Evolutionary conservation across 2,329 filamentous ascomycete genomes (phyloP), one percentile per base, ranked within the genome.

Genomic region (Cladorrhinum sp.): DNA sequence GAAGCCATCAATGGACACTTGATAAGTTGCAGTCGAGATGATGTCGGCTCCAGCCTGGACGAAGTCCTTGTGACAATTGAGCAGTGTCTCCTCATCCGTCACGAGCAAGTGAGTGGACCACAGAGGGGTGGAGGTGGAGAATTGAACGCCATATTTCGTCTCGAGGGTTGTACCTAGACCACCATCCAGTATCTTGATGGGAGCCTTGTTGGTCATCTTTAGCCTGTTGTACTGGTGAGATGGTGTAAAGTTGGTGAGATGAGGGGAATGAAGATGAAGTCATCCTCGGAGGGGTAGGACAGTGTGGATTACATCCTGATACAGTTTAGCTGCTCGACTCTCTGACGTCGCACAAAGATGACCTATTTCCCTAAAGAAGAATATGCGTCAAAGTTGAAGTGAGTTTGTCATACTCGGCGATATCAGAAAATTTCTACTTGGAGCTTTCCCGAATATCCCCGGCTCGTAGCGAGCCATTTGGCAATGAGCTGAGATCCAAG

Each of bases 41-140:
- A 90, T 77, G 68, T 90, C 85, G 58, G 83, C 81, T 36, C 84
- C 85, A 1, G 83, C 80, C 7, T 68, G 62, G 56, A 75, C 78
- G 69, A 88, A 88, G 64, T 81, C 80, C 56, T 69, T 68, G 68
- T 88, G 86, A 69, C 83, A 86, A 27, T 74, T 73, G 60, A 78
- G 72, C 8, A 88, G 78, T 0, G 79, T 84, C 2, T 77, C 79
- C 3, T 53, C 51, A 64, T 80, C 76, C 36, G 79, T 76, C 57
- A 88, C 68, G n/a, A 90, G 79, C 5, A 89, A 78, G 67, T 89
- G 81, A 0, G 85, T 86, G 0, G 87, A 88, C 87, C 87, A 90
- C 41, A 90, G 79, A 0, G 87, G 87, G 8, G 79, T 75, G 38
- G 74, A 69, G 25, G 75, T 71, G 55, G 75, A 73, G 70, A 89